These are phyloP conservation scores for Gremmenia infestans DNA, from an alignment of 2,329 filamentous ascomycete genomes.

Conservation along the genomic window DNA sequence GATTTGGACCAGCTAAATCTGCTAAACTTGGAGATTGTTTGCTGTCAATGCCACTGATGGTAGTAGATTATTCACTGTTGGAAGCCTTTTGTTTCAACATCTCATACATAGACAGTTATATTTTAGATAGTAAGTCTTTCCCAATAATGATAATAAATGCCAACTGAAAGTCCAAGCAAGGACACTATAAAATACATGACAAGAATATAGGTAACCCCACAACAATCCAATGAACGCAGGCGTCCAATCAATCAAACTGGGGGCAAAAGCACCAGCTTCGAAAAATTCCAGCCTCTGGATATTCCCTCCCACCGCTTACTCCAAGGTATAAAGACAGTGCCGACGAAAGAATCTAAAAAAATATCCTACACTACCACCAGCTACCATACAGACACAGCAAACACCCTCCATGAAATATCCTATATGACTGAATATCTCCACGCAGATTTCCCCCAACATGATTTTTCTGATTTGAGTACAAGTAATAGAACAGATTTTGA, in stretches of 20 bases:
- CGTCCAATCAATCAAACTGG: background rate
- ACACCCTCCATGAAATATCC: background rate
- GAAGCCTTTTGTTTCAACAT: too few species aligned
- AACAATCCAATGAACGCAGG: too few species aligned
- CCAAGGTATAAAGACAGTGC: background rate
- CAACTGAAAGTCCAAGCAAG: background rate
- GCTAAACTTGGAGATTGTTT: too few species aligned
- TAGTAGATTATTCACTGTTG: too few species aligned
- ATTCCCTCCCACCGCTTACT: background rate
- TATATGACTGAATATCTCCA: background rate
- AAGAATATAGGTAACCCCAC: background rate
- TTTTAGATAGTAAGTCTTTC: too few species aligned
- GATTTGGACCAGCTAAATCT: too few species aligned
- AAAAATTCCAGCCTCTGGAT: too few species aligned
- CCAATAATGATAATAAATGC: background rate
- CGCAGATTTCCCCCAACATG: background rate
- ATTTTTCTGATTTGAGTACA: background rate
- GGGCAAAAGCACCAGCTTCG: background rate
- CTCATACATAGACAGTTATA: too few species aligned
- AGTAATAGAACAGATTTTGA: background rate
- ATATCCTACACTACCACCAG: background rate
- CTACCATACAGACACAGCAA: background rate
- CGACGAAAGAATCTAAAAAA: too few species aligned
- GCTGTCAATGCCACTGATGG: too few species aligned
- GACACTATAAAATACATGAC: background rate